phyloP scores from a whole-genome alignment of 306 rosid genomes.

The Dryas octopetala region DNA sequence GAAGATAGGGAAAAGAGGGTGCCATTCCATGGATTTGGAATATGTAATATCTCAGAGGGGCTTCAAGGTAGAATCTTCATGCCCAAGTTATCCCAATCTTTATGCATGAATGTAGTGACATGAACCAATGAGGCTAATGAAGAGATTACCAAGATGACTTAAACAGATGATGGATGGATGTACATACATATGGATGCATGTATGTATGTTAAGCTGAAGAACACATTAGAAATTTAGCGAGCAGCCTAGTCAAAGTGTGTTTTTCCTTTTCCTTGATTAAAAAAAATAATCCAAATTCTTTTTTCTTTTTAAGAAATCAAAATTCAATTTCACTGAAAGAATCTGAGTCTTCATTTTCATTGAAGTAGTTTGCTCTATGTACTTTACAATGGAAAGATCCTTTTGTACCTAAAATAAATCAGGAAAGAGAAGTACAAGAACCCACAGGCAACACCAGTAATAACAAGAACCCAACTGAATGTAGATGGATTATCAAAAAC shows the following conservation, averaged over 20 bases:
- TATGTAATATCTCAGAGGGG: neutral
- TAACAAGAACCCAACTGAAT: conserved; percentile 61
- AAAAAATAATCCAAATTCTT: neutral
- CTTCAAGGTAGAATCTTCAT: neutral
- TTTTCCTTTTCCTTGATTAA: too few relatives aligned
- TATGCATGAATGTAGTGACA: too few relatives aligned
- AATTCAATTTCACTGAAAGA: neutral
- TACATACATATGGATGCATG: too few relatives aligned
- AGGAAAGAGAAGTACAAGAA: conserved; percentile 56
- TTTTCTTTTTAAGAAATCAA: neutral
- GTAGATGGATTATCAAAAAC: conserved; percentile 55
- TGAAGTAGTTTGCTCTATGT: conserved; percentile 5
- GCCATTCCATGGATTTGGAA: neutral
- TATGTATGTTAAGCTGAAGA: too few relatives aligned
- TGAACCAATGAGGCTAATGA: too few relatives aligned
- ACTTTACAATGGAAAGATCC: conserved; percentile 56
- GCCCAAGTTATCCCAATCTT: too few relatives aligned
- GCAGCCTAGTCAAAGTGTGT: too few relatives aligned
- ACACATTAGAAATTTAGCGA: too few relatives aligned
- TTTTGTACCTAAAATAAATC: conserved; percentile 66
- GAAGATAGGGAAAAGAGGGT: neutral
- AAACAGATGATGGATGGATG: too few relatives aligned
- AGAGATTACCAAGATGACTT: too few relatives aligned
- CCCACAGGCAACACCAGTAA: conserved; percentile 54
- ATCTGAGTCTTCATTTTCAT: conserved; percentile 9